Conservation (phyloP, 768 basidiomycete genomes). For the Leccinum longicurvipes region DNA sequence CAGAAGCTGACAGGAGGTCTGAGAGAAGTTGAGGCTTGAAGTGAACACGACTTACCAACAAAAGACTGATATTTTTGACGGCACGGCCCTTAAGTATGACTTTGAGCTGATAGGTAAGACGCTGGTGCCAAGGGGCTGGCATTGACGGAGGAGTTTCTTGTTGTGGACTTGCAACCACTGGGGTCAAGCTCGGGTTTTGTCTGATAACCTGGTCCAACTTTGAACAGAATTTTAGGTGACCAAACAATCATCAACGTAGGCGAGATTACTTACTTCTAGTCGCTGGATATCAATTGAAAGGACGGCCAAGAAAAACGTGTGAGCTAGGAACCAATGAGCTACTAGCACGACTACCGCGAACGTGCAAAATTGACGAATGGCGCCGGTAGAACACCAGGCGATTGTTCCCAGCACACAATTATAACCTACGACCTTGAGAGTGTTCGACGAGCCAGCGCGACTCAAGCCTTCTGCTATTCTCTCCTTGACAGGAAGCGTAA, state of each 20-base stretch:
- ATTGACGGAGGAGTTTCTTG: slow-evolving; percentile 22
- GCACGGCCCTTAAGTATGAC: slow-evolving; percentile 62
- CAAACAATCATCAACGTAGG: background rate
- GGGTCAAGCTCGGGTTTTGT: slow-evolving; percentile 59
- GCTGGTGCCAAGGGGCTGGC: slow-evolving; percentile 33
- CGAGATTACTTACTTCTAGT: slow-evolving; percentile 57
- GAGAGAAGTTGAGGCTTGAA: background rate
- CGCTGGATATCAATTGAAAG: slow-evolving; percentile 95
- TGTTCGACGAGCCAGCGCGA: slow-evolving; percentile 86
- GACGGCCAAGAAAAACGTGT: slow-evolving; percentile 94
- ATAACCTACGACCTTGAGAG: slow-evolving; percentile 87
- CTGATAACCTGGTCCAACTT: slow-evolving; percentile 84
- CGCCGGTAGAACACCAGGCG: slow-evolving; percentile 69
- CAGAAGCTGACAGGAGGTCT: slow-evolving; percentile 50
- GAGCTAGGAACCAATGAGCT: slow-evolving; percentile 95
- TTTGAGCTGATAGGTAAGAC: slow-evolving; percentile 27
- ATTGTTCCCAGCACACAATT: slow-evolving; percentile 76
- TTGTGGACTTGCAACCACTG: slow-evolving; percentile 34
- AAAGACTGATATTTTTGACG: slow-evolving; percentile 73
- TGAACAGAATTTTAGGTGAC: slow-evolving; percentile 11
- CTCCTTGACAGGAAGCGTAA: slow-evolving; percentile 86
- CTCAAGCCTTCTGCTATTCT: slow-evolving; percentile 90
- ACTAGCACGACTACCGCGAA: slow-evolving; percentile 94
- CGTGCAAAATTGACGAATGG: slow-evolving; percentile 87
- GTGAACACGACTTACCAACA: slow-evolving; percentile 53